Evolutionary conservation across 2,329 filamentous ascomycete genomes (phyloP).

Genomic region (Stemphylium beticola): DNA sequence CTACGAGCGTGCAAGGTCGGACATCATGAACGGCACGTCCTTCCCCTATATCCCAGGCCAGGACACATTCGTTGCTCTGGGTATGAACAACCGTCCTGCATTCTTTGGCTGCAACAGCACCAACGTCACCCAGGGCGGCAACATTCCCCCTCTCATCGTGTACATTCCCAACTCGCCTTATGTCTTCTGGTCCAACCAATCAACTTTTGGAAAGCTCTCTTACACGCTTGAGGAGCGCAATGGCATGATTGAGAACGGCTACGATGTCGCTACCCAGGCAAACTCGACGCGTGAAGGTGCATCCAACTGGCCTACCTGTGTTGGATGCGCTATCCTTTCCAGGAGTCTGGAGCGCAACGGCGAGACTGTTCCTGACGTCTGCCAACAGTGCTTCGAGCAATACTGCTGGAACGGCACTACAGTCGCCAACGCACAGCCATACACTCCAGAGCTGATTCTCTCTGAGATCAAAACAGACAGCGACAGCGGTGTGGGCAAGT

Average conservation of each 20-base stretch:
- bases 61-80: constrained; percentile 80
- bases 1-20: constrained; percentile 68
- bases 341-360: constrained; percentile 76
- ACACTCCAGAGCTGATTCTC: constrained; percentile 34
- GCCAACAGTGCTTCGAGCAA: constrained; percentile 73
- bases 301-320: constrained; percentile 76
- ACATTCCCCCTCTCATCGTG: constrained; percentile 72
- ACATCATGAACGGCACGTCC: constrained; percentile 68
- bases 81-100: constrained; percentile 74
- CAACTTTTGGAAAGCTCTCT: constrained; percentile 69
- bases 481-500: constrained; percentile 30
- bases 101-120: constrained; percentile 79
- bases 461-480: constrained; percentile 23
- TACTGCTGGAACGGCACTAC: constrained; percentile 96
- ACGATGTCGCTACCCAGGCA: constrained; percentile 79
- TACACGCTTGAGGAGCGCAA: constrained; percentile 74
- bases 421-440: constrained; percentile 38
- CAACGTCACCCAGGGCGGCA: constrained; percentile 62
- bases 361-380: constrained; percentile 72
- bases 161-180: constrained; percentile 91
- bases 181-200: constrained; percentile 75
- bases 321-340: constrained; percentile 84
- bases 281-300: constrained; percentile 73
- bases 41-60: constrained; percentile 76
- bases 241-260: constrained; percentile 84